These are phyloP conservation scores for Westerdykella aurantiaca DNA, from an alignment of 2,329 filamentous ascomycete genomes.

Conservation along the genomic window DNA sequence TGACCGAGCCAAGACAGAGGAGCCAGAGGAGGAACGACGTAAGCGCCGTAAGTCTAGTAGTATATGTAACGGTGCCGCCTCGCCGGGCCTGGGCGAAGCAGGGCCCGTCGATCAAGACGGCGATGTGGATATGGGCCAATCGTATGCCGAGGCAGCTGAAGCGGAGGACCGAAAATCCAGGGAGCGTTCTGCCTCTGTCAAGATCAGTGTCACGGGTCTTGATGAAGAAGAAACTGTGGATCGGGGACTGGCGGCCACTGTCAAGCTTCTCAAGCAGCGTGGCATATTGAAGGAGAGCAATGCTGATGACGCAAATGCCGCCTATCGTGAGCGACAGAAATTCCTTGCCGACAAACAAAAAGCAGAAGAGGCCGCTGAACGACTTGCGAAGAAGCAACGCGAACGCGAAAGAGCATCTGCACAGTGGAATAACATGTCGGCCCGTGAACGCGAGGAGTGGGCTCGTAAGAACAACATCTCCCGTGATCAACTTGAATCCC, in stretches of 20 bases:
- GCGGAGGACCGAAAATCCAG: conserved; percentile 40
- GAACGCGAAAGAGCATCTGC: conserved; percentile 82
- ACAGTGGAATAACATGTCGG: conserved; percentile 79
- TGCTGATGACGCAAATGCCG: conserved; percentile 58
- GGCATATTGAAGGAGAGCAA: conserved; percentile 66
- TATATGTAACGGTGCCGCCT: conserved; percentile 17
- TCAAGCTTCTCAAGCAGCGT: conserved; percentile 78
- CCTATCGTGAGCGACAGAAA: conserved; percentile 64
- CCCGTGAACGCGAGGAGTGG: conserved; percentile 85
- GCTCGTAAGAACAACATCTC: conserved; percentile 81
- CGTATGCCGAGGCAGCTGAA: conserved; percentile 49
- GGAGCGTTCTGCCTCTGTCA: conserved; percentile 38
- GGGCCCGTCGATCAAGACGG: conserved; percentile 44
- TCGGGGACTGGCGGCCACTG: conserved; percentile 72
- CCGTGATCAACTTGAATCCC: conserved; percentile 78
- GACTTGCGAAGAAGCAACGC: conserved; percentile 70
- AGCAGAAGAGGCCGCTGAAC: conserved; percentile 74
- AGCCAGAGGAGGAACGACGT: conserved; percentile 45
- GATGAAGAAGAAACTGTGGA: conserved; percentile 80
- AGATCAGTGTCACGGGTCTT: conserved; percentile 63
- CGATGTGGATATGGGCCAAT: conserved; percentile 50
- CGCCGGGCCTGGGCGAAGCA: conserved; percentile 16
- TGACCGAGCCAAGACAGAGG: conserved; percentile 48
- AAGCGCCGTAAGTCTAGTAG: conserved; percentile 39
- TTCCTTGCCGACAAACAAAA: conserved; percentile 76